Evolutionary conservation across 1,139 yeast species (phyloP), one percentile per base, ranked within the genome.

Genomic region (Nakaseomyces bracarensis): DNA sequence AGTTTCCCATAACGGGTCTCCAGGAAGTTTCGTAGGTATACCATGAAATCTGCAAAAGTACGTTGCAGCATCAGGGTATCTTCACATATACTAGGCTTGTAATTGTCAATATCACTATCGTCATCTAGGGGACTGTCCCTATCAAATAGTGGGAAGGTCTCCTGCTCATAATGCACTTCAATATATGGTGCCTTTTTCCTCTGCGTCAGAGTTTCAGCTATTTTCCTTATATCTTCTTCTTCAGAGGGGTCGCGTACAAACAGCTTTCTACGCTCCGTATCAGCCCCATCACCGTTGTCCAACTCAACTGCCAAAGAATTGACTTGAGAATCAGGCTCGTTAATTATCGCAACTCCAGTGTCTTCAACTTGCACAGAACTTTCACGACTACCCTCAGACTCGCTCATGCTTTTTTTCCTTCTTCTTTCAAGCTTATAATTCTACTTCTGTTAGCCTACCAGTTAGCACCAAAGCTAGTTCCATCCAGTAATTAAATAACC

Each of bases 41-140:
- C 49, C 43, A 60, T 53, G 20, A 59, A 43, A 9, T 49, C 51
- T n/a, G 46, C 50, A 37, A 55, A 54, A 6, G 51, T 50, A 2
- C 48, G 43, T 35, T 50, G 50, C 18, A 50, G 38, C 13, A 50
- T 43, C n/a, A 45, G 46, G 2, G 43, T 20, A 26, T 58, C 53
- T 13, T 49, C 49, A 23, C 58, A 51, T 9, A 61, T 49, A 22
- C 48, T 42, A 3, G 53, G 53, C 20, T 41, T 23, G 18, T 38
- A 45, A 15, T 26, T 35, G 10, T 40, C 43, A 21, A 28, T 28
- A 30, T 39, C 46, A n/a, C 46, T 49, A 18, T 51, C 50, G 15
- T 46, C 46, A 20, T 50, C 53, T 42, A 58, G 55, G 2, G 25
- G 26, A 13, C 7, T 3, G 10, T 19, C 19, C 10, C 7, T 22